phyloP scores from a whole-genome alignment of 2,329 filamentous ascomycete genomes.

The Pyrenophora tritici-repentis region DNA sequence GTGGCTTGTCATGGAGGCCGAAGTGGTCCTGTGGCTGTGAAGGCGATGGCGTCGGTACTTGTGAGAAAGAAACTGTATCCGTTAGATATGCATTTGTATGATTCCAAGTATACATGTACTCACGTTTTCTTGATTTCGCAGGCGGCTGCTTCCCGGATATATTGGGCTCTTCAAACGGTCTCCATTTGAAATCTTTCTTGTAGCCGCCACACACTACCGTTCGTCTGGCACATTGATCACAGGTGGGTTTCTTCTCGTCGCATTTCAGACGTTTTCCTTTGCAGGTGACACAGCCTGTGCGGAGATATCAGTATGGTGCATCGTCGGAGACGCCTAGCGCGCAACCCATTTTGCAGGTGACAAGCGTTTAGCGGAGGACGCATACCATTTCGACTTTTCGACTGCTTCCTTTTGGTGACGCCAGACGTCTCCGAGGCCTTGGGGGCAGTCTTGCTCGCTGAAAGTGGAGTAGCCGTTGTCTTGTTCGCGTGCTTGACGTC shows the following conservation, averaged over 20 bases:
- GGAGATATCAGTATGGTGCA: conserved; percentile 11
- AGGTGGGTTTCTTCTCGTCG: conserved; percentile 72
- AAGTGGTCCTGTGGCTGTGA: conserved; percentile 1
- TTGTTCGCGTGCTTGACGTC: conserved; percentile 24
- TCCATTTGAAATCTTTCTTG: conserved; percentile 78
- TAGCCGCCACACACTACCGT: conserved; percentile 72
- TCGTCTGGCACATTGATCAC: conserved; percentile 68
- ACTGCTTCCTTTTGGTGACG: conserved; percentile 68
- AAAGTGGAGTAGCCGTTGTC: conserved; percentile 25
- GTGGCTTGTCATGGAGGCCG: conserved; percentile 9
- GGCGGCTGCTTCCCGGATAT: conserved; percentile 54
- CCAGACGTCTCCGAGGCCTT: conserved; percentile 42
- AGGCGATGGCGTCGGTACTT: conserved; percentile 9
- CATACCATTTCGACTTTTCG: conserved; percentile 76
- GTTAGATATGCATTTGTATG: conserved; percentile 13
- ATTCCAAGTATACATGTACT: conserved; percentile 12
- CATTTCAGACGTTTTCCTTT: conserved; percentile 75
- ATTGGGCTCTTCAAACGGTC: conserved; percentile 68
- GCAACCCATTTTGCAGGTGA: neutral
- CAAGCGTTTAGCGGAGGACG: neutral
- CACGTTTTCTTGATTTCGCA: conserved; percentile 55
- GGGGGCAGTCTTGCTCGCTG: conserved; percentile 28
- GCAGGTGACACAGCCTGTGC: conserved; percentile 71
- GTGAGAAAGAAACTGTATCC: conserved; percentile 13
- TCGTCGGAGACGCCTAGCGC: neutral